Conservation (phyloP, 192 early-diverging fungal genomes). For the Mortierella alpina region DNA sequence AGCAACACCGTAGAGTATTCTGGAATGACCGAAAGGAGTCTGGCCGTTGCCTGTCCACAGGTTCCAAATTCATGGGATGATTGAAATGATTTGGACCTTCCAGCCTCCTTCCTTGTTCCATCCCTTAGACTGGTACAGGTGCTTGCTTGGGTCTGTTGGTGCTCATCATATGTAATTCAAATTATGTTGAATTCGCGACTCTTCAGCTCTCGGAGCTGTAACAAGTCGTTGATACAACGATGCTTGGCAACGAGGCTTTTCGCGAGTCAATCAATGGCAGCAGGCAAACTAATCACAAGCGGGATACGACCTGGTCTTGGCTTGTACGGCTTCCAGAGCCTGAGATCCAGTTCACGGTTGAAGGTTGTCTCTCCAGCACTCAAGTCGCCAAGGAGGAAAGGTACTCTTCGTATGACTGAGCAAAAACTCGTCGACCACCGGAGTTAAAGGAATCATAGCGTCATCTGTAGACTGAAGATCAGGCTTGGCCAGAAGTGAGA, state of each 20-base stretch:
- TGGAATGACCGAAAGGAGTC: too few relatives aligned
- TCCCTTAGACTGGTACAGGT: slow-evolving; percentile 1
- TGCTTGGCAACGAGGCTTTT: slow-evolving; percentile 10
- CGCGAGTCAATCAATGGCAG: slow-evolving; percentile 7
- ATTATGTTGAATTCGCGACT: slow-evolving; percentile 7
- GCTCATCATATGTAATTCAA: neutral
- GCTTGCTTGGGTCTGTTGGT: neutral
- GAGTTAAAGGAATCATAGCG: neutral
- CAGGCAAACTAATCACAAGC: slow-evolving; percentile 3
- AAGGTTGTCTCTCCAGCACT: slow-evolving; percentile 17
- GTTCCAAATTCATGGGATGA: too few relatives aligned
- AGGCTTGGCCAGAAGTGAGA: neutral
- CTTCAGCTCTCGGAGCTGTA: neutral
- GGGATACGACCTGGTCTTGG: neutral
- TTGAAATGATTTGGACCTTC: neutral
- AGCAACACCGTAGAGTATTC: too few relatives aligned
- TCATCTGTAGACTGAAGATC: neutral
- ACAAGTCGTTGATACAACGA: neutral
- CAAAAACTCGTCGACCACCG: neutral
- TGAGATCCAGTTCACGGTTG: slow-evolving; percentile 1
- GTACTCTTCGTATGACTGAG: neutral
- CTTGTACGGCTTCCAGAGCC: slow-evolving; percentile 11
- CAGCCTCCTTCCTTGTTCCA: neutral
- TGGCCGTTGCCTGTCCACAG: too few relatives aligned
- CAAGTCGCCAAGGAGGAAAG: slow-evolving; percentile 13